phyloP scores from a whole-genome alignment of 2,329 filamentous ascomycete species.

The Pestalotiopsis sp. region DNA sequence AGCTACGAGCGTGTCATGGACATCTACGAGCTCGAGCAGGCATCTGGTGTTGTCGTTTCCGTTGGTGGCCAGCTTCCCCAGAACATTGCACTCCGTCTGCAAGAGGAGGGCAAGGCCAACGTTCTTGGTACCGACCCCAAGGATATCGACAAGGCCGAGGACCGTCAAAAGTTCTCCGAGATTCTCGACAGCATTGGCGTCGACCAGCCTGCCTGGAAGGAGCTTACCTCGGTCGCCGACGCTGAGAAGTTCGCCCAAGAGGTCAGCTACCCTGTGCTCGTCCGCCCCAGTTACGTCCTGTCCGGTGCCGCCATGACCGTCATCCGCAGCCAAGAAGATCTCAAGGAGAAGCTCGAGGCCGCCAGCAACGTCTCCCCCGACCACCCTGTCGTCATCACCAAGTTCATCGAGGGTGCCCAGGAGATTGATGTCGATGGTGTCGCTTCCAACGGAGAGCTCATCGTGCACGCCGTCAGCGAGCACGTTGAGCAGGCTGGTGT shows the following conservation, averaged over 20 bases:
- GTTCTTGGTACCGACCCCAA: slow-evolving; percentile 90
- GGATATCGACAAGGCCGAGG: slow-evolving; percentile 97
- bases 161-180: slow-evolving; percentile 97
- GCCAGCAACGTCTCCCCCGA: slow-evolving; percentile 91
- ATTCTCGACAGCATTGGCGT: slow-evolving; percentile 96
- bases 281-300: slow-evolving; percentile 92
- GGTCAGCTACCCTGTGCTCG: slow-evolving; percentile 92
- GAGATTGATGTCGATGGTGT: slow-evolving; percentile 98
- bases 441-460: slow-evolving; percentile 79
- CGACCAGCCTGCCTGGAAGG: slow-evolving; percentile 97
- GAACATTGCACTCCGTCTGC: slow-evolving; percentile 93
- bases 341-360: slow-evolving; percentile 92
- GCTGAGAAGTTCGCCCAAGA: slow-evolving; percentile 84
- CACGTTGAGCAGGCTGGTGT: slow-evolving; percentile 97
- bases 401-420: slow-evolving; percentile 95
- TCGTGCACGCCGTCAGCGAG: slow-evolving; percentile 91
- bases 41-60: slow-evolving; percentile 88
- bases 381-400: slow-evolving; percentile 96
- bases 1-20: slow-evolving; percentile 99
- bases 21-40: slow-evolving; percentile 90
- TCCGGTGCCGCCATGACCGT: slow-evolving; percentile 99
- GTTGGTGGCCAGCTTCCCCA: slow-evolving; percentile 96
- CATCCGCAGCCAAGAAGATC: slow-evolving; percentile 83
- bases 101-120: slow-evolving; percentile 87
- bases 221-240: slow-evolving; percentile 85